Conservation (phyloP, 2,329 filamentous ascomycete species). For the Leptodontidium sp. region DNA sequence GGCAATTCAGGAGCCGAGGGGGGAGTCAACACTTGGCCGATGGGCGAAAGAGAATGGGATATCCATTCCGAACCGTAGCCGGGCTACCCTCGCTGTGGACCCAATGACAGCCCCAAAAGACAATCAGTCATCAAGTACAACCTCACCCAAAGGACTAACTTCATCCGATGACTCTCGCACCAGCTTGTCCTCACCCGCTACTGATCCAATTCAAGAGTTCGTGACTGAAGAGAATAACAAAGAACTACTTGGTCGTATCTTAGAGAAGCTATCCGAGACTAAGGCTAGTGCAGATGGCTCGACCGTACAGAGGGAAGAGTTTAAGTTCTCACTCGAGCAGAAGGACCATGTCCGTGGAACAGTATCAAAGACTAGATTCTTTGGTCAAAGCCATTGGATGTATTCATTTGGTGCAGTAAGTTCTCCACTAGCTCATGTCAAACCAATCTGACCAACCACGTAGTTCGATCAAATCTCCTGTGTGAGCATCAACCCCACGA, state of each 20-base stretch:
- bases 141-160: conserved; percentile 3
- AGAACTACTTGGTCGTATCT: conserved; percentile 26
- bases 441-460: not conserved
- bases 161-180: conserved; percentile 20
- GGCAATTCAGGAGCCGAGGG: not conserved
- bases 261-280: conserved; percentile 10
- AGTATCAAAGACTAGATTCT: conserved; percentile 41
- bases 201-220: not conserved
- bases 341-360: conserved; percentile 27
- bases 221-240: conserved; percentile 11
- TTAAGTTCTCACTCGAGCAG: conserved; percentile 23
- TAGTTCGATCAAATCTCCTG: conserved; percentile 34
- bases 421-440: not conserved
- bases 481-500: conserved; percentile 26
- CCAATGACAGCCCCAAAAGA: not conserved
- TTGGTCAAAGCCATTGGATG: conserved; percentile 43
- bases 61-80: conserved; percentile 14
- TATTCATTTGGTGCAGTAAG: conserved; percentile 38
- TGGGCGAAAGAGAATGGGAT: conserved; percentile 1
- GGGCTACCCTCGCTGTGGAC: not conserved
- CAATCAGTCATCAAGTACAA: conserved; percentile 13
- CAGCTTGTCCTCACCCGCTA: conserved; percentile 21
- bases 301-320: not conserved
- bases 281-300: conserved; percentile 1
- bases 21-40: not conserved